Evolutionary conservation across 805 yeast species (phyloP).

Genomic region (Wickerhamomyces xylosicus): DNA sequence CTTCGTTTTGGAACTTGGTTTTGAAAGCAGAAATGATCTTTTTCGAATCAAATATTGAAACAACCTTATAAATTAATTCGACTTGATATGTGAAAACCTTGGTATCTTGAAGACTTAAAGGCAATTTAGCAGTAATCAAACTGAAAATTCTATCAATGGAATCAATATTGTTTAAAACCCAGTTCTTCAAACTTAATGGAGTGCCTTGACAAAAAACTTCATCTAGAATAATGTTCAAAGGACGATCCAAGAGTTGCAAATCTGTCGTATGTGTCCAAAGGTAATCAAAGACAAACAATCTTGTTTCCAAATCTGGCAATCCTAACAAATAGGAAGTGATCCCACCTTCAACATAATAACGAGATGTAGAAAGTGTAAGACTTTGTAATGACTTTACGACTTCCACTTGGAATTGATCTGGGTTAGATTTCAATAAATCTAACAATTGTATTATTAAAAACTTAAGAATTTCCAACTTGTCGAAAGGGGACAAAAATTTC

Average conservation of each 20-base stretch:
- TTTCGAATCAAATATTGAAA: constrained; percentile 32
- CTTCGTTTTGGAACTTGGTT: constrained; percentile 41
- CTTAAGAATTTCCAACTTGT: constrained; percentile 12
- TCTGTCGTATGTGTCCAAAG: constrained; percentile 73
- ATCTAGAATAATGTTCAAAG: constrained; percentile 61
- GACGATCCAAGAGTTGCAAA: constrained; percentile 37
- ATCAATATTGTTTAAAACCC: constrained; percentile 34
- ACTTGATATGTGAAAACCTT: constrained; percentile 54
- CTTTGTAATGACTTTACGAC: constrained; percentile 55
- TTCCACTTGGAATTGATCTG: constrained; percentile 55
- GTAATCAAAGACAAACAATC: constrained; percentile 46
- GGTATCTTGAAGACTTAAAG: constrained; percentile 46
- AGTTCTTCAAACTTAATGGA: constrained; percentile 32
- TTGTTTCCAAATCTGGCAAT: constrained; percentile 24
- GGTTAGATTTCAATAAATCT: constrained; percentile 9
- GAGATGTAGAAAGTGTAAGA: constrained; percentile 42
- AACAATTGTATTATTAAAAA: constrained; percentile 14
- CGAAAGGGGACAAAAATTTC: constrained; percentile 17
- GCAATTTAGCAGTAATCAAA: constrained; percentile 43
- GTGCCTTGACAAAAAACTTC: constrained; percentile 36
- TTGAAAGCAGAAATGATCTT: constrained; percentile 37
- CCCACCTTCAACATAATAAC: constrained; percentile 63
- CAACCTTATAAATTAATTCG: constrained; percentile 38
- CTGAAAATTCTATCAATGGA: constrained; percentile 50
- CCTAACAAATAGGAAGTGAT: constrained; percentile 44